Conservation (phyloP, 2,329 filamentous ascomycete genomes). For the Coniella vitis region DNA sequence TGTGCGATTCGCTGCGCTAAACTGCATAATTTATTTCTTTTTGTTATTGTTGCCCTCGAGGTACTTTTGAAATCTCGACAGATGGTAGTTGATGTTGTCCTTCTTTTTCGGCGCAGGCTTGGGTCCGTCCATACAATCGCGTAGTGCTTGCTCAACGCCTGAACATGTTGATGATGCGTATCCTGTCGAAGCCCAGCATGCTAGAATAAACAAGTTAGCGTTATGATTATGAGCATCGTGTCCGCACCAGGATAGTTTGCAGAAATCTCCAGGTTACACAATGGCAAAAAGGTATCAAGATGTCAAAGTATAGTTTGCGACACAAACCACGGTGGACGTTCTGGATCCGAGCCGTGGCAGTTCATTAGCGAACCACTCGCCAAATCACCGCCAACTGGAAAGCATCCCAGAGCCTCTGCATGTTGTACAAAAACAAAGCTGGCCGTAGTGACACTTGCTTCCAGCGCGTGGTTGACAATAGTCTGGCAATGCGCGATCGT, state of each 20-base stretch:
- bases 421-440: no score
- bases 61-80: constrained; percentile 68
- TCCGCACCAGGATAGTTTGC: neutral
- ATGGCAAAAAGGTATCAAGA: neutral
- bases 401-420: no score
- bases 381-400: no score
- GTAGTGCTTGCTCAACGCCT: constrained; percentile 52
- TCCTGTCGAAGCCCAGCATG: constrained; percentile 78
- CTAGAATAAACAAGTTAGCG: constrained; percentile 34
- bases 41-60: constrained; percentile 52
- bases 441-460: no score
- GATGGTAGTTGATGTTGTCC: constrained; percentile 89
- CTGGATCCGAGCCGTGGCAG: no score
- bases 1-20: no score
- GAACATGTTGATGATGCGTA: constrained; percentile 56
- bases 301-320: no score
- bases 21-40: neutral
- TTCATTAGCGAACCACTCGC: no score
- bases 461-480: no score
- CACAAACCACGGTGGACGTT: no score
- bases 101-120: constrained; percentile 41
- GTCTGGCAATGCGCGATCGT: no score
- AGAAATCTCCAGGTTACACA: no score
- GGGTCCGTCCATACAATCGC: constrained; percentile 73
- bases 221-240: neutral